Percentiles rank a stretch among this genome's conserved stretches.
Evolutionary conservation across 2,329 filamentous ascomycete genomes (phyloP).

Genomic region (Microsporum canis): DNA sequence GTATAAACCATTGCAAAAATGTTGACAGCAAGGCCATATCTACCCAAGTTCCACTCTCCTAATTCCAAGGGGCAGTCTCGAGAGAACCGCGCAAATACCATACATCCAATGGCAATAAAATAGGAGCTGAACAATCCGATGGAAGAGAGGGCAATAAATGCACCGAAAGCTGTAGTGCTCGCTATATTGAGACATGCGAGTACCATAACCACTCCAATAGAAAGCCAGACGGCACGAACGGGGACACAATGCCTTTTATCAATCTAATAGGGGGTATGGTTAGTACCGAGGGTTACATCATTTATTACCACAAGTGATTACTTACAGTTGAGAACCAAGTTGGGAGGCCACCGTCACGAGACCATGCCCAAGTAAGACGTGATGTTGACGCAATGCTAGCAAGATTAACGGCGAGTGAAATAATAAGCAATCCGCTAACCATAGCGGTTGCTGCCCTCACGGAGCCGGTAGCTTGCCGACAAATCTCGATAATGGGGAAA

Average conservation of each 20-base stretch:
- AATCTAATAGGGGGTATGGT: conserved; percentile 19
- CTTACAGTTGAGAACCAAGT: conserved; percentile 25
- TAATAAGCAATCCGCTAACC: conserved; percentile 28
- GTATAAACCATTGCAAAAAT: conserved; percentile 27
- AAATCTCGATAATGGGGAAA: conserved; percentile 37
- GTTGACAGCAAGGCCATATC: conserved; percentile 24
- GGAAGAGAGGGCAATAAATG: conserved; percentile 31
- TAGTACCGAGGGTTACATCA: background rate
- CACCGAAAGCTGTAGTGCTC: conserved; percentile 29
- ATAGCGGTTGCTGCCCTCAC: conserved; percentile 32
- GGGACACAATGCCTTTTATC: conserved; percentile 27
- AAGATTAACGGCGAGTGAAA: conserved; percentile 32
- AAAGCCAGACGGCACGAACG: conserved; percentile 28
- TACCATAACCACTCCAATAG: conserved; percentile 23
- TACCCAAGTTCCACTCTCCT: conserved; percentile 25
- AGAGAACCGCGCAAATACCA: conserved; percentile 26
- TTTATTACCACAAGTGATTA: background rate
- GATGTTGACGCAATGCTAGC: conserved; percentile 38
- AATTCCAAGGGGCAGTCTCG: conserved; percentile 12
- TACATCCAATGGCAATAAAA: conserved; percentile 29
- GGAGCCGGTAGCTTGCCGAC: conserved; percentile 32
- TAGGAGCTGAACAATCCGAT: conserved; percentile 32
- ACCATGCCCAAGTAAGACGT: conserved; percentile 41
- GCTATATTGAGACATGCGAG: conserved; percentile 33
- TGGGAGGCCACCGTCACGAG: conserved; percentile 38